Conservation (phyloP, 176 grass and related monocot species). For the Areca catechu region DNA sequence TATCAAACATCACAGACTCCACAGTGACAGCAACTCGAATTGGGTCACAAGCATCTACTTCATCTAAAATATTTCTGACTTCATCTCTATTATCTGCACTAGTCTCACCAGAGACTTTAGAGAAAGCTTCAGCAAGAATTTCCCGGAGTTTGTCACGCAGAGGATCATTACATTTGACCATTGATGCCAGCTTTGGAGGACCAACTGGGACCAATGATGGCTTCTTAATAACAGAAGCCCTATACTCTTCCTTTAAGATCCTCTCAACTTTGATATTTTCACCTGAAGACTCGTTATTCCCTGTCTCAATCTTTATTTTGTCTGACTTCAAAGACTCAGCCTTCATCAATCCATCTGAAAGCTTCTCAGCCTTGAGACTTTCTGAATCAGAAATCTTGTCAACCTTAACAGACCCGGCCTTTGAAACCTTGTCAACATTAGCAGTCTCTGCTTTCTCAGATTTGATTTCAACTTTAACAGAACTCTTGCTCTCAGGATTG, state of each 20-base stretch:
- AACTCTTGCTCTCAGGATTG: not conserved
- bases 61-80: too few relatives aligned
- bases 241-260: too few relatives aligned
- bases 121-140: too few relatives aligned
- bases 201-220: too few relatives aligned
- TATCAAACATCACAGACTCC: too few relatives aligned
- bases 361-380: not conserved
- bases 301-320: not conserved
- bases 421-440: not conserved
- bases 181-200: not conserved
- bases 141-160: too few relatives aligned
- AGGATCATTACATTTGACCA: conserved; percentile 10
- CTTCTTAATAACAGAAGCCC: too few relatives aligned
- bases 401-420: not conserved
- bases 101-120: too few relatives aligned
- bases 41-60: too few relatives aligned
- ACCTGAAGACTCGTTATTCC: not conserved
- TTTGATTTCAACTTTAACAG: not conserved
- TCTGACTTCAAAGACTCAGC: not conserved
- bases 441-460: not conserved
- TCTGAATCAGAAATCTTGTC: not conserved
- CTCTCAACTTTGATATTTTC: not conserved
- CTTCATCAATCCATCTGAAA: not conserved
- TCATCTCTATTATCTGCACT: too few relatives aligned
- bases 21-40: too few relatives aligned